Conservation (phyloP, 176 grass and related monocot species). For the Triticum turgidum region DNA sequence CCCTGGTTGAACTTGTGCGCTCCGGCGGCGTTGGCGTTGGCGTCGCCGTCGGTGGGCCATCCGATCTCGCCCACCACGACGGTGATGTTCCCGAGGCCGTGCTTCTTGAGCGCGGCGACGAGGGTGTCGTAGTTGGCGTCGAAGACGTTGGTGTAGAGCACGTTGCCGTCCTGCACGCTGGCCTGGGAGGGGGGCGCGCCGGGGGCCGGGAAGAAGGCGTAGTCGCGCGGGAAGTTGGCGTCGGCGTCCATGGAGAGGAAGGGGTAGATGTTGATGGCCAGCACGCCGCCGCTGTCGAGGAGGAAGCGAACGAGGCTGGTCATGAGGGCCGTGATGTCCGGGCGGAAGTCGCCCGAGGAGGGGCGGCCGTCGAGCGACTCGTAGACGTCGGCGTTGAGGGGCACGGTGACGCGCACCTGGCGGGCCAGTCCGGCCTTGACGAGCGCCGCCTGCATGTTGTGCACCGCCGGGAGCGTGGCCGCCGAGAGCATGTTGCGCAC, state of each 20-base stretch:
- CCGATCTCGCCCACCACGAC: slow-evolving; percentile 95
- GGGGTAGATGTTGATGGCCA: slow-evolving; percentile 95
- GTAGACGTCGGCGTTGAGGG: too few species aligned
- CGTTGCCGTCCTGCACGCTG: slow-evolving; percentile 57
- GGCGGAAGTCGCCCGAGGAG: slow-evolving; percentile 52
- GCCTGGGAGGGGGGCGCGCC: slow-evolving; percentile 40
- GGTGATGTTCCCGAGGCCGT: slow-evolving; percentile 68
- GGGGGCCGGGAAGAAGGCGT: slow-evolving; percentile 71
- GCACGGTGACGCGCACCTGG: too few species aligned
- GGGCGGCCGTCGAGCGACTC: too few species aligned
- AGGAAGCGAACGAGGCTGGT: slow-evolving; percentile 70
- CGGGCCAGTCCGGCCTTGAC: too few species aligned
- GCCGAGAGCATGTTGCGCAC: too few species aligned
- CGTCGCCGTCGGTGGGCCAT: slow-evolving; percentile 90
- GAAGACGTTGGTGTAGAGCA: slow-evolving; percentile 89
- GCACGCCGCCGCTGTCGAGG: slow-evolving; percentile 54
- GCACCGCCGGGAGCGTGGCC: too few species aligned
- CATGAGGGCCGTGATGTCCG: slow-evolving; percentile 77
- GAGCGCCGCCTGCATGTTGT: too few species aligned
- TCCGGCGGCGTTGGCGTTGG: slow-evolving; percentile 49
- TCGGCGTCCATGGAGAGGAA: slow-evolving; percentile 84
- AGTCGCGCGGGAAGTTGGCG: slow-evolving; percentile 77
- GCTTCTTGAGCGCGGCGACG: slow-evolving; percentile 74
- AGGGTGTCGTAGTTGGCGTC: slow-evolving; percentile 99
- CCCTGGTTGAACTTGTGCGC: slow-evolving; percentile 88